Evolutionary conservation across 306 rosid genomes (phyloP).

Genomic region (Vigna hirtella): DNA sequence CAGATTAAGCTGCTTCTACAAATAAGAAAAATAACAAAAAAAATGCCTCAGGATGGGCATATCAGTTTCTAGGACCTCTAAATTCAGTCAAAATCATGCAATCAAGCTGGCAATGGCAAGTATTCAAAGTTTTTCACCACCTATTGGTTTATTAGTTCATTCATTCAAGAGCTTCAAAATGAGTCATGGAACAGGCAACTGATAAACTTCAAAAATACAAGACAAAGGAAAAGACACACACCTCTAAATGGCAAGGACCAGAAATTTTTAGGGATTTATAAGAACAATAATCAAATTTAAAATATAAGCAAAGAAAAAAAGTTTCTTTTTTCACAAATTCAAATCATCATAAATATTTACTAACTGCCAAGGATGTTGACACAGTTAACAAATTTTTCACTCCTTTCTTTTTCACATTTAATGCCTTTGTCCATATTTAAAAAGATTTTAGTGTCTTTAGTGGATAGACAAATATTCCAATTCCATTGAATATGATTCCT

Average conservation of each 20-base stretch:
- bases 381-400: conserved; percentile 25
- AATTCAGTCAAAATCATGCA: conserved; percentile 8
- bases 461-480: conserved; percentile 28
- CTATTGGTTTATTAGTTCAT: conserved; percentile 19
- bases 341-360: conserved; percentile 23
- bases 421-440: conserved; percentile 30
- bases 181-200: conserved; percentile 2
- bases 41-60: conserved; percentile 11
- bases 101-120: neutral
- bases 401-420: conserved; percentile 30
- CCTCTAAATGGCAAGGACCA: conserved; percentile 5
- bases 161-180: conserved; percentile 31
- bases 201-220: conserved; percentile 20
- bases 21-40: conserved; percentile 8
- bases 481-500: conserved; percentile 51
- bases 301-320: conserved; percentile 1
- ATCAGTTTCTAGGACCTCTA: conserved; percentile 20
- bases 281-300: conserved; percentile 2
- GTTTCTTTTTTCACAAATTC: conserved; percentile 11
- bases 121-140: conserved; percentile 10
- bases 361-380: conserved; percentile 11
- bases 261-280: conserved; percentile 7
- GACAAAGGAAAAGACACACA: conserved; percentile 14
- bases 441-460: conserved; percentile 35
- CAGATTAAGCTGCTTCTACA: neutral